These are phyloP conservation scores for Vigna trinervia DNA, from an alignment of 306 rosid species.

Conservation along the genomic window DNA sequence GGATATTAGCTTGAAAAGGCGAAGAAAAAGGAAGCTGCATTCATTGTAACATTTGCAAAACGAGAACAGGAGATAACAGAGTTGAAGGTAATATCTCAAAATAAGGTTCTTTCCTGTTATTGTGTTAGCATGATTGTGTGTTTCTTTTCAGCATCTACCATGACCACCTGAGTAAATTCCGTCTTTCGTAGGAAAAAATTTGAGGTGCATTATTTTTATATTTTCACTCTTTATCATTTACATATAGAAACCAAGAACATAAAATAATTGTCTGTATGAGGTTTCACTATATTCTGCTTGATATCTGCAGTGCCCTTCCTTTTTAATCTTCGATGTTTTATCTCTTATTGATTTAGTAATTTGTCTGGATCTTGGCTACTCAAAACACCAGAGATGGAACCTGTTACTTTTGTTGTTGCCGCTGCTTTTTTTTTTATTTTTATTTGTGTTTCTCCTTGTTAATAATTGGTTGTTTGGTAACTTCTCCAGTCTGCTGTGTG, in stretches of 20 bases:
- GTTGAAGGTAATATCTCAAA: constrained; percentile 65
- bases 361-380: constrained; percentile 11
- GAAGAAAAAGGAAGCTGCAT: constrained; percentile 97
- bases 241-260: constrained; percentile 1
- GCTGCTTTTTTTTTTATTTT: too few species aligned
- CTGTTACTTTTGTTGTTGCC: constrained; percentile 18
- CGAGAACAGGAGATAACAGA: constrained; percentile 95
- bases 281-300: constrained; percentile 16
- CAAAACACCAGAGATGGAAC: constrained; percentile 30
- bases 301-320: neutral
- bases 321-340: neutral
- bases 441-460: constrained; percentile 16
- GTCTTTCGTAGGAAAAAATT: neutral
- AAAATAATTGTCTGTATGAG: constrained; percentile 13
- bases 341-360: neutral
- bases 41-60: constrained; percentile 91
- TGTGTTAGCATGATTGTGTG: constrained; percentile 23
- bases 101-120: constrained; percentile 14
- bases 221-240: constrained; percentile 15
- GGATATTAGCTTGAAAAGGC: constrained; percentile 85
- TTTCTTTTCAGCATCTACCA: constrained; percentile 40
- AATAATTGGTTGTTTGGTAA: constrained; percentile 32
- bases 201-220: neutral
- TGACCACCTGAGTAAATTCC: neutral
- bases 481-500: constrained; percentile 80